These are phyloP conservation scores for Podospora sp. DNA, from an alignment of 495 filamentous ascomycete species.

Conservation along the genomic window DNA sequence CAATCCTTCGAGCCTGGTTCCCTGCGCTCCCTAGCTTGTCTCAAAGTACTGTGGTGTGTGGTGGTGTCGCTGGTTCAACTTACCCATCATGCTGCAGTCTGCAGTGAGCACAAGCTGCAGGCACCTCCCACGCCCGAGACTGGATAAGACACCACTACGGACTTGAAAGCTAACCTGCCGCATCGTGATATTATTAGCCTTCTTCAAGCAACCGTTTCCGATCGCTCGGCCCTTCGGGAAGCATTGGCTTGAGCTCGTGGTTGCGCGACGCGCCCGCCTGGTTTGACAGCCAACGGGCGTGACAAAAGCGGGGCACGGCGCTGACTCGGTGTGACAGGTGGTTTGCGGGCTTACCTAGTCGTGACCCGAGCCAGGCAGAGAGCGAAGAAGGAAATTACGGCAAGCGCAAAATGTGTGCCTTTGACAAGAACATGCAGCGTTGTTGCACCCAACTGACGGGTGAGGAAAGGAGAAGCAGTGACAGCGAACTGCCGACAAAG, in stretches of 20 bases:
- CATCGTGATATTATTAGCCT: not conserved
- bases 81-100: not conserved
- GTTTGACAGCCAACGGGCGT: not conserved
- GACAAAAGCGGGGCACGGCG: not conserved
- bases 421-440: too few species aligned
- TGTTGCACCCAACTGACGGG: too few species aligned
- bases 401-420: too few species aligned
- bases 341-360: not conserved
- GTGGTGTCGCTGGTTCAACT: not conserved
- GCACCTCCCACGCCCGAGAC: not conserved
- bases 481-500: too few species aligned
- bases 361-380: not conserved
- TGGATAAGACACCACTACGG: too few species aligned
- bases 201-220: not conserved
- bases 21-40: not conserved
- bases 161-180: too few species aligned
- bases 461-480: too few species aligned
- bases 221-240: too few species aligned
- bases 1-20: conserved; percentile 22
- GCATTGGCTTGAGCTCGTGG: not conserved
- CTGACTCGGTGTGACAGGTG: not conserved
- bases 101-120: not conserved
- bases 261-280: not conserved
- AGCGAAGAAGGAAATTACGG: too few species aligned
- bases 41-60: not conserved